Base-by-base conservation (phyloP, 371 early-diverging fungal species). In the Rhizopus arrhizus region DNA sequence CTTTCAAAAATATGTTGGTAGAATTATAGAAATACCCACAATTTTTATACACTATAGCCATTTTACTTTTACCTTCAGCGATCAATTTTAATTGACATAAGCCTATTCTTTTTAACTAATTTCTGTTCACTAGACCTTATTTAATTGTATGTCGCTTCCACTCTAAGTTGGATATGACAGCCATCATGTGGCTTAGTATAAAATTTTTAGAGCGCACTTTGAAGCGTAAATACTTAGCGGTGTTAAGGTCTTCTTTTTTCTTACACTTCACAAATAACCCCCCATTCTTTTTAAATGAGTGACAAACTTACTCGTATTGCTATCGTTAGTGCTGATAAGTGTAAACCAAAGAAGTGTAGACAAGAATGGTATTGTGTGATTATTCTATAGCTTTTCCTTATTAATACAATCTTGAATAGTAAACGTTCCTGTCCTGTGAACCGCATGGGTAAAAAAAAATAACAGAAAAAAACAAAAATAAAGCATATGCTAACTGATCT, bases 281-380 rank as follows among this genome's bases (percentile, higher is more conserved):
- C 64, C 58, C 53, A 34, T 57, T 49, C 48, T 58, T 41, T 35
- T 22, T 28, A 56, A 35, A 89, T 90, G 89, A 78, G 85, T 62
- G 88, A 88, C 60, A 89, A 89, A 63, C 82, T 91, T 57, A 91
- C 94, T 16, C 89, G 97, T 83, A 90, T 97, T 69, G 99, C 99
- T 66, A 96, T 99, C 75, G 94, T 99, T 77, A 90, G 84, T 66
- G 73, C 82, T 42, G 99, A 99, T 87, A 95, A 93, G 81, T 99
- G 99, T 85, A 98, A 97, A 78, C 99, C 99, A 45, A 97, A 97
- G 82, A 95, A 99, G 79, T 99, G 99, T 79, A 85, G 94, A 68
- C 95, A 96, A 75, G 99, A 99, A 81, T 99, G 99, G 80, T 85
- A 95, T 89, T 22, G 22, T 22, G 22, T 22, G 2, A 22, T 22